Evolutionary conservation across 192 early-diverging fungal genomes (phyloP), one percentile per base, ranked within the genome.

Genomic region (Globomyces pollinis-pini): DNA sequence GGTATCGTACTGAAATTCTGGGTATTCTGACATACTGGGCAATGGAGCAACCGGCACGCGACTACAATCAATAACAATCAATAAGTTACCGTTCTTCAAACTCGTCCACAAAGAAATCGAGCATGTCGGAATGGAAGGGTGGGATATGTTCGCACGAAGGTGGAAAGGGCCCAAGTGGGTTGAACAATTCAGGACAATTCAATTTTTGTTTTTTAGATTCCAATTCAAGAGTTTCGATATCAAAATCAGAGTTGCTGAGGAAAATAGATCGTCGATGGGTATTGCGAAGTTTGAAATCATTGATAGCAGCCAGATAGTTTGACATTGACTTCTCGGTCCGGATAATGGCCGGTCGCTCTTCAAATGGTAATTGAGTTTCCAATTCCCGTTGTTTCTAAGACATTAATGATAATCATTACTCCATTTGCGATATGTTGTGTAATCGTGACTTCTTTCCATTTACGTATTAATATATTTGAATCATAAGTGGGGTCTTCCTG

Each of bases 261-360:
- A n/a, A n/a, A n/a, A n/a, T n/a, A n/a, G n/a, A n/a, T n/a, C n/a
- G n/a, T n/a, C n/a, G n/a, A n/a, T n/a, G n/a, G n/a, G n/a, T n/a
- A n/a, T n/a, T n/a, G n/a, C n/a, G n/a, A n/a, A n/a, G n/a, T n/a
- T n/a, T n/a, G n/a, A n/a, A n/a, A n/a, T n/a, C n/a, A n/a, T n/a
- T n/a, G n/a, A n/a, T n/a, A n/a, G n/a, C n/a, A n/a, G n/a, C n/a
- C n/a, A 38, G 38, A 11, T 76, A 84, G 23, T 73, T 68, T 21
- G 69, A 69, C 86, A 86, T 88, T 16, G 78, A 80, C n/a, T 71
- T 63, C 2, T 75, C 62, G 0, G 77, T 82, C 49, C 86, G 71
- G 28, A 57, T 57, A 3, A 81, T 28, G n/a, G 75, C 77, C 2
- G 67, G 51, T 13, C 77, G 72, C 3, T 87, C 84, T 29, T 67